phyloP scores from a whole-genome alignment of 345 rosid genomes.

The Orychophragmus violaceus region DNA sequence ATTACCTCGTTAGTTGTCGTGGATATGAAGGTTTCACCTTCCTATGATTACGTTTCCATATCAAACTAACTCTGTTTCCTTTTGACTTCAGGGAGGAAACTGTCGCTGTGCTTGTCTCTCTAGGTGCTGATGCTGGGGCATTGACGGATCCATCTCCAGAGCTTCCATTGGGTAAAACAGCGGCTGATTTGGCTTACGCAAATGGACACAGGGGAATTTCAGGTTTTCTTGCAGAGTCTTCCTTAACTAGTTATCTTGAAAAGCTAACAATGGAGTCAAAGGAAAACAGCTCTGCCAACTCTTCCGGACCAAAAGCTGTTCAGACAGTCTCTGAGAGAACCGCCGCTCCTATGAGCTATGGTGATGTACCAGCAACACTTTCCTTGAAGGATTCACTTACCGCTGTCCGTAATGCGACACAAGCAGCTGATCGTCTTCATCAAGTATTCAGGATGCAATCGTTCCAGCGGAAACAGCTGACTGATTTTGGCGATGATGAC shows the following conservation, averaged over 20 bases:
- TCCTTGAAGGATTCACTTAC: constrained; percentile 83
- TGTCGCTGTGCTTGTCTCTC: constrained; percentile 64
- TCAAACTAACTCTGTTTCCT: constrained; percentile 8
- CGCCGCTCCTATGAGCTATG: constrained; percentile 48
- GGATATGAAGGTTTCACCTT: not conserved
- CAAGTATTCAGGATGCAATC: constrained; percentile 85
- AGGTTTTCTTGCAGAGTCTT: constrained; percentile 87
- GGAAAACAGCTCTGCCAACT: constrained; percentile 36
- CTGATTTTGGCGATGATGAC: constrained; percentile 34
- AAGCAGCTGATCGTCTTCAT: constrained; percentile 81
- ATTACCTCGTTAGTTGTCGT: not conserved
- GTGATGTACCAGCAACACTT: constrained; percentile 50
- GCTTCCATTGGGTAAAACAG: constrained; percentile 65
- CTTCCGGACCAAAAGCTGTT: constrained; percentile 41
- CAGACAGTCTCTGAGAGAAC: constrained; percentile 62
- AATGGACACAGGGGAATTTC: constrained; percentile 91
- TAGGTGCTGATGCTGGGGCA: constrained; percentile 69
- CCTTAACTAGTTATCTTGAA: constrained; percentile 60
- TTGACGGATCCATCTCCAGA: constrained; percentile 82
- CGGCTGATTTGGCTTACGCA: constrained; percentile 87
- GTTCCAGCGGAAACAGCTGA: constrained; percentile 64
- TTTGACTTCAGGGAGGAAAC: constrained; percentile 65
- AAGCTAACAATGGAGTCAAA: constrained; percentile 53
- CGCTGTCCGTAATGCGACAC: constrained; percentile 86
- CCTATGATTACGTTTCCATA: not conserved